phyloP scores from a whole-genome alignment of 1,284 basidiomycete species.

The Tilletia horrida region DNA sequence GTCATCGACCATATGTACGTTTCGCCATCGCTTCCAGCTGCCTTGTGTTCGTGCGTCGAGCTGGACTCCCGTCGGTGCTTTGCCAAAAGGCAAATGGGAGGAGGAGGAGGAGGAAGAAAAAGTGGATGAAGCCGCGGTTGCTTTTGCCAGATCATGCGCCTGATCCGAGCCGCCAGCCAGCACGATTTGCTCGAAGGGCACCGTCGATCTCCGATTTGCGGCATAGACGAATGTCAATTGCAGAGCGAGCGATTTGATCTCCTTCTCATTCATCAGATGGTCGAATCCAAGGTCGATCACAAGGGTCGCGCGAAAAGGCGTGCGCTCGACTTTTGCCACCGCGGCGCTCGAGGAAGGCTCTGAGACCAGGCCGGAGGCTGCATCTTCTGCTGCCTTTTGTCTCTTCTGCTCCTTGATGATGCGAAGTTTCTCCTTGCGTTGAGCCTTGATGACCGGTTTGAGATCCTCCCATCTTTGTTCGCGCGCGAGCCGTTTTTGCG shows the following conservation, averaged over 20 bases:
- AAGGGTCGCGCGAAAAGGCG: slow-evolving; percentile 63
- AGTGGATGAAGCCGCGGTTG: too few species aligned
- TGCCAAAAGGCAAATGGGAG: slow-evolving; percentile 79
- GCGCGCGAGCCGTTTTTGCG: slow-evolving; percentile 12
- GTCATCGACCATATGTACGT: neutral
- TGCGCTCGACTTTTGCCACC: neutral
- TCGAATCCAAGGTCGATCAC: slow-evolving; percentile 92
- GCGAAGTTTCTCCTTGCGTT: slow-evolving; percentile 5
- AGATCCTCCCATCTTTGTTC: slow-evolving; percentile 3
- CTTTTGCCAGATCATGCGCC: slow-evolving; percentile 61
- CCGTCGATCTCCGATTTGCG: neutral
- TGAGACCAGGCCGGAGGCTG: too few species aligned
- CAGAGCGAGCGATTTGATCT: slow-evolving; percentile 56
- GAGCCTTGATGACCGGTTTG: slow-evolving; percentile 14
- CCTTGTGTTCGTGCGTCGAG: slow-evolving; percentile 12
- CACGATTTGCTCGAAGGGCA: neutral
- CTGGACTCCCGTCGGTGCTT: slow-evolving; percentile 34
- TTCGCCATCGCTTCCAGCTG: slow-evolving; percentile 16
- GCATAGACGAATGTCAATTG: slow-evolving; percentile 3
- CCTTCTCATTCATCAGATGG: slow-evolving; percentile 87
- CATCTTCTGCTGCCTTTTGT: neutral
- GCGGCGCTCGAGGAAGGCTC: too few species aligned
- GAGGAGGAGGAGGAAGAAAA: too few species aligned
- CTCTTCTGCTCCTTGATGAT: slow-evolving; percentile 1
- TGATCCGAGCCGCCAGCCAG: slow-evolving; percentile 62